phyloP scores from a whole-genome alignment of 2,329 filamentous ascomycete genomes.

The Calonectria hongkongensis region DNA sequence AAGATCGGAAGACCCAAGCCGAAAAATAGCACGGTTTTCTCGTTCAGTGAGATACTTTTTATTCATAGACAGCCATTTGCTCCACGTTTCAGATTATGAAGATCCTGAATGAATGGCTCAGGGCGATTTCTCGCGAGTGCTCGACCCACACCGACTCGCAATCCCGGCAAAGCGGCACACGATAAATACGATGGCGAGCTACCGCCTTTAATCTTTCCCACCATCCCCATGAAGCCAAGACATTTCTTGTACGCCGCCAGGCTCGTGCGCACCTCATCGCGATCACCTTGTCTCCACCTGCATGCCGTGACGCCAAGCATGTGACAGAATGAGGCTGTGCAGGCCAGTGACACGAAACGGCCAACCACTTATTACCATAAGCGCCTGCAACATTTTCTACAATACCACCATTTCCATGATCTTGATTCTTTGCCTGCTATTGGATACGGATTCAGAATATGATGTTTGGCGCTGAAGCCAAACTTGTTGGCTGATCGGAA shows the following conservation, averaged over 20 bases:
- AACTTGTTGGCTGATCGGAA: background rate
- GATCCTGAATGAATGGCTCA: background rate
- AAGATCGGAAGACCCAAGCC: background rate
- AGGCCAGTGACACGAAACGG: background rate
- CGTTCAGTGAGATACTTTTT: background rate
- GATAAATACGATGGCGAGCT: background rate
- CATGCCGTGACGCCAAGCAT: background rate
- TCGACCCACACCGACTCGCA: background rate
- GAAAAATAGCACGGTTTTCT: background rate
- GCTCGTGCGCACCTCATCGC: background rate
- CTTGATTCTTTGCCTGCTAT: background rate
- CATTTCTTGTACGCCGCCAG: background rate
- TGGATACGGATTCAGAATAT: background rate
- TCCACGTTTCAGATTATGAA: background rate
- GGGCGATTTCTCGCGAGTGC: background rate
- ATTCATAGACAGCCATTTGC: background rate
- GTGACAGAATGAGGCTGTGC: conserved; percentile 15
- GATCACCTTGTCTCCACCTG: background rate
- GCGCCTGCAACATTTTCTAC: background rate
- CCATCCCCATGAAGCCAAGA: background rate
- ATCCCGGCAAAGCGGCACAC: conserved; percentile 5
- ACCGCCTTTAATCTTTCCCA: background rate
- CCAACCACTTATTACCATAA: conserved; percentile 10
- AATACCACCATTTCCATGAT: background rate
- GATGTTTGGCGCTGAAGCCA: background rate